Base-by-base conservation (phyloP, 306 rosid genomes). In the Fragaria nilgerrensis region DNA sequence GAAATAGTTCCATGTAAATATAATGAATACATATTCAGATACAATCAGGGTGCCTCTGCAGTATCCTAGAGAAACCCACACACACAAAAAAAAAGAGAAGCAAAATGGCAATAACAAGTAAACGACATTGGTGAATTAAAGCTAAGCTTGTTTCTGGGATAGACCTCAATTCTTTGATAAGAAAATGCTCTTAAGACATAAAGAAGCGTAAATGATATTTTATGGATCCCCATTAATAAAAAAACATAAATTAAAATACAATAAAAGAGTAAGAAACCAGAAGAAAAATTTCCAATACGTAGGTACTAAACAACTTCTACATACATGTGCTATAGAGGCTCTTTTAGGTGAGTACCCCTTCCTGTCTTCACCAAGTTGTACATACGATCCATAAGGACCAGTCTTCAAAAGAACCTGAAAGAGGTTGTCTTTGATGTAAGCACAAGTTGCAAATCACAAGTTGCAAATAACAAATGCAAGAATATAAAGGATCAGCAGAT, bases 291-390 rank as follows among this genome's bases (percentile, higher is more conserved):
- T 61, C 32, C 45, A 29, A 1, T 19, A 17, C 1, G 5, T 15
- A 39, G 36, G 19, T 39, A 16, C 53, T 4, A 23, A 39, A 37
- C 27, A 72, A 65, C 59, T 25, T 73, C 23, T 32, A 71, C 95
- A 75, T 92, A 95, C 99, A 83, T 88, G 93, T 79, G 96, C 89
- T 72, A 80, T 83, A 61, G 96, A 88, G 53, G 91, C 83, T 86
- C 99, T 87, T 87, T 87, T 89, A 36, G 99, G 99, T 56, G 71
- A 15, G 82, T 78, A 84, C 58, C 89, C 93, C 80, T 89, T 96
- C 85, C 83, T 87, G 82, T 96, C 99, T 83, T 92, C 98, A 68
- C 99, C 97, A 47, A 91, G 98, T 82, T 96, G 99, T 73, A 96
- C 90, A 80, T 96, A 96, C 50, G 72, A 83, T 75, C 99, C 99